Base-by-base conservation (phyloP, 495 filamentous ascomycete genomes). In the Lophium mytilinum region DNA sequence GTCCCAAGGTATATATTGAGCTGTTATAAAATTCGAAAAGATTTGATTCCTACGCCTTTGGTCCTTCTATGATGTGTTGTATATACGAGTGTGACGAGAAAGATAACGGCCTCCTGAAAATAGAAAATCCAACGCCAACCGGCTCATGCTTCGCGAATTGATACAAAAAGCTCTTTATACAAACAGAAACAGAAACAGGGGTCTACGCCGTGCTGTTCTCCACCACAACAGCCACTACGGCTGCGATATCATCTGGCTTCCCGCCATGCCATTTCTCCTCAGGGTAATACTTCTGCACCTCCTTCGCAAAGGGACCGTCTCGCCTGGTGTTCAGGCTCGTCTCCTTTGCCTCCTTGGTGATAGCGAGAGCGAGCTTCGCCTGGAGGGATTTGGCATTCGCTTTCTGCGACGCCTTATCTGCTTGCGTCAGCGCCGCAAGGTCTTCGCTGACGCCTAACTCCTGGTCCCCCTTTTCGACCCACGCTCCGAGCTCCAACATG, bases 221-320 rank as follows among this genome's bases (percentile, higher is more conserved):
- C n/a, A 87, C 81, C 8, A 83, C 89, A 0, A 96, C 70, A 37
- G 85, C 78, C 11, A 89, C 83, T 41, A 96, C 71, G 5, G 86
- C 84, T 58, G 86, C 89, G 43, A 95, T 94, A 66, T 96, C 91
- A 66, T 96, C 91, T 49, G 91, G 80, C 65, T 96, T 96, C 2
- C 91, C 91, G 21, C 91, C 91, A 45, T 80, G 82, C 77, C 84
- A 95, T 40, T 80, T 77, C 68, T 95, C 89, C n/a, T 83, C 71
- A 0, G 90, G 90, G 63, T 87, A 92, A 61, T 84, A 82, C 61
- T 83, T 86, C 66, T 92, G 88, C 37, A 95, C 89, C 70, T 95
- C 92, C 68, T 85, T 93, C 9, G 93, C 90, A 69, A 98, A 98
- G 33, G 93, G 93, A 0, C 93, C 89, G 69, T 98, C 88, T 40